Evolutionary conservation across 2,329 filamentous ascomycete genomes (phyloP).

Genomic region (Monilinia aucupariae): DNA sequence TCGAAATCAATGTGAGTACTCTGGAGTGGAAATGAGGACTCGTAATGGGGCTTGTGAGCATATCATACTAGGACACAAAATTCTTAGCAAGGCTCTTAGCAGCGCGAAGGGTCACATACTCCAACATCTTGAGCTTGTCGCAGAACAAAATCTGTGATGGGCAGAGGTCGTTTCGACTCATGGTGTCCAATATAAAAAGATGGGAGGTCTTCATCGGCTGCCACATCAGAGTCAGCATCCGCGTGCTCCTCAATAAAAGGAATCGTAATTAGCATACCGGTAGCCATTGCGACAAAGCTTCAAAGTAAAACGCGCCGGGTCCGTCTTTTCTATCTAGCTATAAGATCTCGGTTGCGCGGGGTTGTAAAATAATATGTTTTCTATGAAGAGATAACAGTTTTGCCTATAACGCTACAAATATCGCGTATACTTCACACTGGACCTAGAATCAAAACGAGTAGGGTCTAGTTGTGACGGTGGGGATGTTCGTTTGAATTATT

Average conservation of each 20-base stretch:
- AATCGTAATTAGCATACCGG: slow-evolving; percentile 2
- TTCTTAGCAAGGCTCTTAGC: not conserved
- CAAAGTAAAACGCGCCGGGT: not conserved
- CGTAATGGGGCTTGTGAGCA: slow-evolving; percentile 73
- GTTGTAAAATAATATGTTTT: not conserved
- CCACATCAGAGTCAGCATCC: slow-evolving; percentile 23
- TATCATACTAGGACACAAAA: slow-evolving; percentile 57
- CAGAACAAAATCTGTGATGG: slow-evolving; percentile 60
- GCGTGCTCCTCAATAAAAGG: slow-evolving; percentile 4
- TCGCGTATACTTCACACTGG: not conserved
- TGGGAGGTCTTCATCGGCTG: slow-evolving; percentile 36
- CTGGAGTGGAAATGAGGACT: slow-evolving; percentile 66
- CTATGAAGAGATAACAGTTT: not conserved
- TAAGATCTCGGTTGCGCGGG: not conserved
- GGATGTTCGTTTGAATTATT: not conserved
- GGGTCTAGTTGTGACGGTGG: not conserved
- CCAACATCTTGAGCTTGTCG: slow-evolving; percentile 62
- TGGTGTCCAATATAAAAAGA: slow-evolving; percentile 70
- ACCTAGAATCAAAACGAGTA: not conserved
- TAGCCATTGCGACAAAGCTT: slow-evolving; percentile 7
- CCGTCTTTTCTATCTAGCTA: not conserved
- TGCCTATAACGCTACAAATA: not conserved
- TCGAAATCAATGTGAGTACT: slow-evolving; percentile 56
- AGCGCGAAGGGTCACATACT: slow-evolving; percentile 44
- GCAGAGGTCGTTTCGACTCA: slow-evolving; percentile 56